phyloP scores from a whole-genome alignment of 2,329 filamentous ascomycete genomes.

The Epichloe typhina region DNA sequence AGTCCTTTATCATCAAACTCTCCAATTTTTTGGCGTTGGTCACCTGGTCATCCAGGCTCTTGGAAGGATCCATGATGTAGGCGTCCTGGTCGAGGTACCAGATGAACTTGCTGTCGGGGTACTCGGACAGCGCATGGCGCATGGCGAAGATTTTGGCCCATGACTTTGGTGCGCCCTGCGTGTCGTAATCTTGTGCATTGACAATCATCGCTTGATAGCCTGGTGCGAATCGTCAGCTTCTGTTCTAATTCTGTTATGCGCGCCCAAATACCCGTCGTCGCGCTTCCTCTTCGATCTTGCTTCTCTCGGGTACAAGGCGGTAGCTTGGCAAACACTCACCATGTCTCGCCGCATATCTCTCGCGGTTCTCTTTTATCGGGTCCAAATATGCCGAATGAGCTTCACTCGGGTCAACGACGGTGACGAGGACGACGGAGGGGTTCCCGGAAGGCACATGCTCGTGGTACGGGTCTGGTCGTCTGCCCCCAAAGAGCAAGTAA shows the following conservation, averaged over 20 bases:
- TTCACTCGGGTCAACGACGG: constrained; percentile 57
- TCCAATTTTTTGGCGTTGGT: constrained; percentile 57
- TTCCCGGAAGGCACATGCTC: constrained; percentile 36
- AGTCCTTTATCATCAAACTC: constrained; percentile 68
- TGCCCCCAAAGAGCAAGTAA: constrained; percentile 40
- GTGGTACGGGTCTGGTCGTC: constrained; percentile 16
- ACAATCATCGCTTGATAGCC: constrained; percentile 71
- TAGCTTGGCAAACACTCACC: constrained; percentile 39
- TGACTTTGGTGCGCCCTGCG: constrained; percentile 43
- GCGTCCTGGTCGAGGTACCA: constrained; percentile 81
- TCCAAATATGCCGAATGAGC: constrained; percentile 56
- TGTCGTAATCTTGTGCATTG: constrained; percentile 61
- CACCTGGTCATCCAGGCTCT: constrained; percentile 58
- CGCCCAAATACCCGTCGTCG: neutral
- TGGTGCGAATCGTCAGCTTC: neutral
- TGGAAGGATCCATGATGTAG: constrained; percentile 72
- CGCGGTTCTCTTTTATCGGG: constrained; percentile 67
- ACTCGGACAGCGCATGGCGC: constrained; percentile 74
- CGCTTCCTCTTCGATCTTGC: neutral
- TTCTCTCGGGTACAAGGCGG: neutral
- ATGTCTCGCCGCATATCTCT: constrained; percentile 73
- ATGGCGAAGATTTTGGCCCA: constrained; percentile 77
- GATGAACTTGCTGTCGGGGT: constrained; percentile 65
- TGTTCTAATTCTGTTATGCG: neutral
- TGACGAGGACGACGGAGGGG: constrained; percentile 65